A percentile compares a stretch with the other conserved stretches of the same genome.
Conservation (phyloP, 2,329 filamentous ascomycete genomes). For the Trichoderma asperellum region DNA sequence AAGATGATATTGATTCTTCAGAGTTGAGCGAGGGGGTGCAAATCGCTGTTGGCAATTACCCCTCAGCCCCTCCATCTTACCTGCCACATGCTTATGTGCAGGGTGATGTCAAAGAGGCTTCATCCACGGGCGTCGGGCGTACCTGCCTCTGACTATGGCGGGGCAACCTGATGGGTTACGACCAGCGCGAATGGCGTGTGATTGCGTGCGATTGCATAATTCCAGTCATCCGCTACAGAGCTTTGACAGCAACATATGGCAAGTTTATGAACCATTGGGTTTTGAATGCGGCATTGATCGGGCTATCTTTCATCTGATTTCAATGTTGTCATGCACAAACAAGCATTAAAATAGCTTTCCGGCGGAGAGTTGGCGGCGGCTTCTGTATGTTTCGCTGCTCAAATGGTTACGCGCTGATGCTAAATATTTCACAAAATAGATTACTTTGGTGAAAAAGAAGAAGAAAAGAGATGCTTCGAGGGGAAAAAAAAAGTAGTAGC, state of each 20-base stretch:
- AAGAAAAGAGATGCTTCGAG: neutral
- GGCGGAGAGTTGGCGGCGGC: neutral
- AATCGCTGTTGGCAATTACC: neutral
- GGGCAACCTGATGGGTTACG: neutral
- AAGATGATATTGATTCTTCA: neutral
- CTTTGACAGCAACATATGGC: neutral
- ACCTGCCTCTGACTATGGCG: neutral
- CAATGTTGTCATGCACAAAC: neutral
- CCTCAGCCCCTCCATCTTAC: slow-evolving; percentile 3
- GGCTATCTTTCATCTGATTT: neutral
- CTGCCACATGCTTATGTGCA: neutral
- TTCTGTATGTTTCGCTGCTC: neutral
- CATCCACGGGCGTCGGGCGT: neutral
- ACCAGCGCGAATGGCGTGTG: slow-evolving; percentile 19
- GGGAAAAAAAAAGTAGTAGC: neutral
- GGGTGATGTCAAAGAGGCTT: slow-evolving; percentile 13
- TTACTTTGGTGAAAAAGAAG: neutral
- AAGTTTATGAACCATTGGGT: neutral
- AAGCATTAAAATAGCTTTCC: neutral
- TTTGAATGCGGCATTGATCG: too few species aligned
- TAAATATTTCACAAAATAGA: neutral
- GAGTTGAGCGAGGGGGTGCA: neutral
- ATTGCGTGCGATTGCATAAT: slow-evolving; percentile 19
- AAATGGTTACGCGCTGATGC: neutral
- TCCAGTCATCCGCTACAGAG: neutral